Evolutionary conservation across 2,329 filamentous ascomycete genomes (phyloP), one percentile per base, ranked within the genome.

Genomic region (Sporothrix phasma): DNA sequence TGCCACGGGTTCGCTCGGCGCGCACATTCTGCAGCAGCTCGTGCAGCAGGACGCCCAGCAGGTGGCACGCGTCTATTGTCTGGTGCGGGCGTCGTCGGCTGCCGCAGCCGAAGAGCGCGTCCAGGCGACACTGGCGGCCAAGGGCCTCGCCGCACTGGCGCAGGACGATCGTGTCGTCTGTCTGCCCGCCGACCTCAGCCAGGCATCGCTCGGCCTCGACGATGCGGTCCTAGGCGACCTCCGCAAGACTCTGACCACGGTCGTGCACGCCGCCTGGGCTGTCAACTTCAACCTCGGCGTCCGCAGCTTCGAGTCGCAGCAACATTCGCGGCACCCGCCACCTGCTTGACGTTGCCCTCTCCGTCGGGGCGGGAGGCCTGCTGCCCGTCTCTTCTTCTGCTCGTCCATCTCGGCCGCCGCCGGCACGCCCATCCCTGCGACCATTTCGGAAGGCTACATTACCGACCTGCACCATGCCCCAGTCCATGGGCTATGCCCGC

Each of bases 1-100:
- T 1, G 80, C 81, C 0, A 89, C 87, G 0, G 87, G 87, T 0
- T 86, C 85, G 1, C 76, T 89, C 0, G 87, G 87, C 1, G 78
- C 83, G 0, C 84, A 87, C 67, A 74, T 87, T 1, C 76, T 84
- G 1, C 79, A 81, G 3, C 80, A 84, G n/a, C 78, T 89, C 15
- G 80, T 82, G 1, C 76, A 79, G 26, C n/a, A 61, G 13, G 29
- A 47, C 2, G 77, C 82, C n/a, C 78, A 82, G 11, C 81, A 82
- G 22, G 76, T 89, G 37, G 73, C 75, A 37, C 74, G 73, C 6
- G 73, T 85, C 1, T 84, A 81, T 74, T 80, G 79, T 63, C 75
- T 84, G 2, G 78, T 84, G 5, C 77, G 83, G 37, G 80, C 80
- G 2, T 69, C 66, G 6, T 66, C 69, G 24, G 49, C 67, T 4